These are phyloP conservation scores for Cryptococcus depauperatus DNA, from an alignment of 1,284 basidiomycete genomes.

Conservation along the genomic window DNA sequence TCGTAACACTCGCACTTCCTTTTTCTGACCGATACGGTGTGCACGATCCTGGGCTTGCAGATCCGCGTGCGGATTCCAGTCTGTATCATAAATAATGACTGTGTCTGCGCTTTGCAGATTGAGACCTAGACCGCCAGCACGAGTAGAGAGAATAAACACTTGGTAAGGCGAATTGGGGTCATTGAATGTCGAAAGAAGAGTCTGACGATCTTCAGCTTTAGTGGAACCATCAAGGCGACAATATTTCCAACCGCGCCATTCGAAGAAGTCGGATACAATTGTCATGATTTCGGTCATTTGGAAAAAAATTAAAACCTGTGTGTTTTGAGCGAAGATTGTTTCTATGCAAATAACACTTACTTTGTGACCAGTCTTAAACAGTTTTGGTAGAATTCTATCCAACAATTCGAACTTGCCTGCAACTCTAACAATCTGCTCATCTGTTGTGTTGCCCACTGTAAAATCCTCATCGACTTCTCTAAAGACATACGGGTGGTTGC, in stretches of 20 bases:
- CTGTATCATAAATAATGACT: constrained; percentile 71
- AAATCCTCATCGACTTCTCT: constrained; percentile 71
- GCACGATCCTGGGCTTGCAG: constrained; percentile 71
- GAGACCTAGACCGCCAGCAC: constrained; percentile 94
- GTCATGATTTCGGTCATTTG: constrained; percentile 99
- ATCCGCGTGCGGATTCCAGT: constrained; percentile 96
- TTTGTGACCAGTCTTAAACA: constrained; percentile 85
- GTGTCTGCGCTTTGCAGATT: constrained; percentile 98
- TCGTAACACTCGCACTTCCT: constrained; percentile 90
- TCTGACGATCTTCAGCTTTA: constrained; percentile 94
- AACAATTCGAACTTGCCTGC: constrained; percentile 96
- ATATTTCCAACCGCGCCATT: constrained; percentile 81
- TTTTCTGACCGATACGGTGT: constrained; percentile 99
- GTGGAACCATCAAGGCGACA: constrained; percentile 95
- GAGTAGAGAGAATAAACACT: constrained; percentile 92
- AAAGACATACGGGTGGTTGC: constrained; percentile 95
- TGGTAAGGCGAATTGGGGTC: constrained; percentile 80
- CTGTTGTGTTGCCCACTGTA: constrained; percentile 54
- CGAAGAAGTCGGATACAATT: constrained; percentile 97
- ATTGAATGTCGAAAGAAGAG: constrained; percentile 85
- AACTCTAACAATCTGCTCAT: constrained; percentile 78
- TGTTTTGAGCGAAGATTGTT: too few species aligned
- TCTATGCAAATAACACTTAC: constrained; percentile 51
- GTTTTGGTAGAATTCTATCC: constrained; percentile 85
- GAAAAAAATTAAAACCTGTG: constrained; percentile 82